phyloP scores from a whole-genome alignment of 768 basidiomycete genomes.

The Trametes cubensis region DNA sequence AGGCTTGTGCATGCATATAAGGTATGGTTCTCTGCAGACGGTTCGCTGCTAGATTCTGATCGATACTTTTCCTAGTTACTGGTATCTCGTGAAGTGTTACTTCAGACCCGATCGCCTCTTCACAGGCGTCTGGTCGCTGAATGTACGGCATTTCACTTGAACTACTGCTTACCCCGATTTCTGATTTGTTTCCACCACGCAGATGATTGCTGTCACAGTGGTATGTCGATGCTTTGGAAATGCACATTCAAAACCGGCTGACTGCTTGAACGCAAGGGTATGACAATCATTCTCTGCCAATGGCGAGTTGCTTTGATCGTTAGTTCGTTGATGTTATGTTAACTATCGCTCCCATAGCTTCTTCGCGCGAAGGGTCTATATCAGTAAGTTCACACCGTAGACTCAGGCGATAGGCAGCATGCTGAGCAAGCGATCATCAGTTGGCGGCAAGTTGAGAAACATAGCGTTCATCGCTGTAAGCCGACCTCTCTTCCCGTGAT shows the following conservation, averaged over 20 bases:
- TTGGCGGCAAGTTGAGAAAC: neutral
- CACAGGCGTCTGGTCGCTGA: neutral
- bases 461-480: neutral
- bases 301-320: neutral
- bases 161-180: neutral
- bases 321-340: neutral
- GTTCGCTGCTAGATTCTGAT: neutral
- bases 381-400: neutral
- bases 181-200: neutral
- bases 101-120: slow-evolving; percentile 1
- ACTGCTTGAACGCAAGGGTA: neutral
- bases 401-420: too few species aligned
- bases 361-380: neutral
- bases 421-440: neutral
- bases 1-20: slow-evolving; percentile 1
- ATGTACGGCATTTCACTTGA: neutral
- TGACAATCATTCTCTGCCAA: neutral
- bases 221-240: neutral
- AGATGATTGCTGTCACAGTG: neutral
- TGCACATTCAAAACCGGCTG: neutral
- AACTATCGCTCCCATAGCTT: neutral
- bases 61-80: neutral
- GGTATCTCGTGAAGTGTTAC: slow-evolving; percentile 2
- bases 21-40: neutral
- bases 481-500: neutral